Percentiles rank a stretch among this genome's conserved stretches.
Conservation (phyloP, 2,329 filamentous ascomycete species). For the Drechslerella dactyloides region DNA sequence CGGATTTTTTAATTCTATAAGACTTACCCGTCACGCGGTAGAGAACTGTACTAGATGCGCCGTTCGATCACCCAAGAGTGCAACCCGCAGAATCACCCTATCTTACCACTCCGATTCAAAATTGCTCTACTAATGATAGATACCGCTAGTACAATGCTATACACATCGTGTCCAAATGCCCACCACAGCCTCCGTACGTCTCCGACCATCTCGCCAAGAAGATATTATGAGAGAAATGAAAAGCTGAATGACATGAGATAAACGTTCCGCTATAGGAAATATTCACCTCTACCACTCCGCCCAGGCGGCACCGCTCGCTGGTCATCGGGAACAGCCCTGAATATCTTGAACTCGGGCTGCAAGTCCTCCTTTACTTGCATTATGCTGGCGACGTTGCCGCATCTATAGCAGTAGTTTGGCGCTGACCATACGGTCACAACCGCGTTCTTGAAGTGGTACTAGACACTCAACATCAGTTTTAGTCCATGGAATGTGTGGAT, state of each 20-base stretch:
- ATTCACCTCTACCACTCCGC: conserved; percentile 71
- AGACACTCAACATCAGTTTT: conserved; percentile 12
- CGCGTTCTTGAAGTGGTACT: conserved; percentile 93
- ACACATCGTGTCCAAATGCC: background rate
- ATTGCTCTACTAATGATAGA: background rate
- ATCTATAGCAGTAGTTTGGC: conserved; percentile 62
- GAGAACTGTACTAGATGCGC: no score
- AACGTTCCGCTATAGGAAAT: conserved; percentile 66
- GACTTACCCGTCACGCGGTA: no score
- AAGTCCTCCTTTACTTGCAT: conserved; percentile 88
- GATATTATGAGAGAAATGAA: conserved; percentile 4
- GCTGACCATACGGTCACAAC: conserved; percentile 77
- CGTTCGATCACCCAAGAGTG: no score
- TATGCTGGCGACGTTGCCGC: conserved; percentile 71
- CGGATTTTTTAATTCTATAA: no score
- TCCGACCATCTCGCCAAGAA: background rate
- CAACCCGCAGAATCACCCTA: no score
- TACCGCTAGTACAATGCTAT: conserved; percentile 39
- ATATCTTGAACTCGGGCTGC: conserved; percentile 89
- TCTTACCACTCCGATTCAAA: no score
- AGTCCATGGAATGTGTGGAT: background rate
- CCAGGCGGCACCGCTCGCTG: conserved; percentile 78
- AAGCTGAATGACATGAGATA: background rate
- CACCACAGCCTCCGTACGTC: background rate
- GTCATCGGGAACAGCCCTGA: conserved; percentile 85